Conservation (phyloP, 495 filamentous ascomycete species). For the Aspergillus conjunctus region DNA sequence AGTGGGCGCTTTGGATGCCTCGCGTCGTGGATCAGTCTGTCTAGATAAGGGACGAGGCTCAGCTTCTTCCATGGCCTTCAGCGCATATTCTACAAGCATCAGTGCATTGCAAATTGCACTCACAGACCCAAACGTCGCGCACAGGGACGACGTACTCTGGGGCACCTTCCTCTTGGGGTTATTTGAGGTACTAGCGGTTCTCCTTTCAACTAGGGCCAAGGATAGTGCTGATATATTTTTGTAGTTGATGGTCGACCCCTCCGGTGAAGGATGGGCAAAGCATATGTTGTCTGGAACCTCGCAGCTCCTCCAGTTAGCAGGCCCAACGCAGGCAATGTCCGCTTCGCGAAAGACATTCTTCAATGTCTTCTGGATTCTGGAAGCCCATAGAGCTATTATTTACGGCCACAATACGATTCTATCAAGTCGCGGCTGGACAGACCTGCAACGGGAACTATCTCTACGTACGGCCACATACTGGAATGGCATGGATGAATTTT, state of each 20-base stretch:
- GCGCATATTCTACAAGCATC: neutral
- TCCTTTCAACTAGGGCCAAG: neutral
- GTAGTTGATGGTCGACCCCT: slow-evolving; percentile 5
- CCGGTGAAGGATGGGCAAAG: slow-evolving; percentile 6
- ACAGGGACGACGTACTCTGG: slow-evolving; percentile 3
- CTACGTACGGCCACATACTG: neutral
- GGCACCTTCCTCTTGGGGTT: slow-evolving; percentile 6
- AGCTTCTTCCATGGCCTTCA: neutral
- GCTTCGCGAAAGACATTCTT: slow-evolving; percentile 2
- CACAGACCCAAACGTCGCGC: slow-evolving; percentile 1
- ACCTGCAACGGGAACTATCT: neutral
- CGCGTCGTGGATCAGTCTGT: slow-evolving; percentile 1
- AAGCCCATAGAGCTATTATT: slow-evolving; percentile 5
- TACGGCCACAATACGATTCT: slow-evolving; percentile 4
- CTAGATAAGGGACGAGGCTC: neutral
- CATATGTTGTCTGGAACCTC: slow-evolving; percentile 9
- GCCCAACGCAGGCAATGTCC: neutral
- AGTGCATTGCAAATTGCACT: neutral
- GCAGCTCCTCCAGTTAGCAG: slow-evolving; percentile 1
- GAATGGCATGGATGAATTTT: neutral
- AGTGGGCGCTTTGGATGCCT: slow-evolving; percentile 7
- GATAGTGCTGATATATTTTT: neutral
- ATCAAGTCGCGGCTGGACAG: neutral
- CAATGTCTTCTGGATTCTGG: neutral
- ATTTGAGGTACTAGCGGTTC: neutral